Percentiles rank a stretch among this genome's conserved stretches.
These are phyloP conservation scores for Lentinus tigrinus DNA, from an alignment of 768 basidiomycete genomes.

Conservation along the genomic window DNA sequence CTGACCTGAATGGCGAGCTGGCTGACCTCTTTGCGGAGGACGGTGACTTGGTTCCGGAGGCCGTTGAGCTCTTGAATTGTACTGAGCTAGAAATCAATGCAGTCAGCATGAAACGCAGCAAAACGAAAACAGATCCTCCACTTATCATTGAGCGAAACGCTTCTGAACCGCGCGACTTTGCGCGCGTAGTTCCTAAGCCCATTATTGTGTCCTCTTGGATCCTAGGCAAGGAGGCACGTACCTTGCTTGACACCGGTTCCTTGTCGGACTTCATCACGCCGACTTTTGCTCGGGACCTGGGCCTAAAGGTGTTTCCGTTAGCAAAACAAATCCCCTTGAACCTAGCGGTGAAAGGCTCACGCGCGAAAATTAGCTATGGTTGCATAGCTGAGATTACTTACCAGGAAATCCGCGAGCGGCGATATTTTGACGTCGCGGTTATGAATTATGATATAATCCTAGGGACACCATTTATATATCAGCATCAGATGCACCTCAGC, in stretches of 20 bases:
- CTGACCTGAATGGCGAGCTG: not conserved
- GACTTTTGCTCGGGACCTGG: constrained; percentile 37
- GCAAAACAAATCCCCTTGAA: constrained; percentile 35
- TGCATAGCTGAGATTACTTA: constrained; percentile 30
- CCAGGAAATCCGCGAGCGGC: constrained; percentile 31
- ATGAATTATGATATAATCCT: constrained; percentile 31
- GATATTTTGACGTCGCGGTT: constrained; percentile 29
- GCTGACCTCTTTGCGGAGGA: not conserved
- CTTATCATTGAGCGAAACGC: constrained; percentile 18
- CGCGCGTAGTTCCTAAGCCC: constrained; percentile 29
- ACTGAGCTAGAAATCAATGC: not conserved
- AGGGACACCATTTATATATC: constrained; percentile 32
- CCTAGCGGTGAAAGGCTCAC: constrained; percentile 43
- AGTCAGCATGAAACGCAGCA: not conserved
- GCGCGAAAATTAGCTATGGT: constrained; percentile 34
- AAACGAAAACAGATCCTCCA: not conserved
- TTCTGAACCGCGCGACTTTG: constrained; percentile 12
- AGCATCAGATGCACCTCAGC: constrained; percentile 20
- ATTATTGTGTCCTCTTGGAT: constrained; percentile 31
- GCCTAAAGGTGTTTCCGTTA: constrained; percentile 24
- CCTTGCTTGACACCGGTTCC: constrained; percentile 39
- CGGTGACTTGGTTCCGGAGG: not conserved
- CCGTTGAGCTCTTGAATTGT: not conserved
- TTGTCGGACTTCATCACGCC: constrained; percentile 42
- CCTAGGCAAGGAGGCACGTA: constrained; percentile 33